Base-by-base conservation (phyloP, 768 basidiomycete species). In the Lactifluus subvellereus region DNA sequence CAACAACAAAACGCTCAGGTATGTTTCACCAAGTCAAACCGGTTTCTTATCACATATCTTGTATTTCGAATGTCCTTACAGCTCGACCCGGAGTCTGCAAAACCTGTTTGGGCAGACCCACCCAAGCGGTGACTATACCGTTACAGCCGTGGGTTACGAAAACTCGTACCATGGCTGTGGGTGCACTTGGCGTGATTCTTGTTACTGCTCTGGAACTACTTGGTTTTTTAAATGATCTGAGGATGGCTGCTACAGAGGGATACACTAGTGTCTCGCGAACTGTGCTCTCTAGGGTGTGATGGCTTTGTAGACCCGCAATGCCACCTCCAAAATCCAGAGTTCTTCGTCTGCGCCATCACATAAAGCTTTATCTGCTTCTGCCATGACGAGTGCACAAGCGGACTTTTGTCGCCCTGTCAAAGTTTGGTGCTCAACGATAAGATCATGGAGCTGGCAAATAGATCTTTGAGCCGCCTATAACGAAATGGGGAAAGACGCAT, bases 341-440 rank as follows among this genome's bases (percentile, higher is more conserved):
- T 98, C 97, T 74, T 99, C 97, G 70, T 99, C 97, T 16, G 91
- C 94, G 0, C 97, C 97, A 66, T 98, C 96, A 68, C 90, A 92
- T 27, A 99, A 77, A 0, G 91, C 92, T 73, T 98, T 98, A 75
- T 99, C 97, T 32, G 92, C 93, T 72, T 97, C 94, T 3, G 93
- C 97, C 66, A 99, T 87, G 4, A 84, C 84, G 20, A 97, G 78
- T 3, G 89, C 91, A 64, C 90, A 89, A 35, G 75, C 74, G 13
- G 91, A 83, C 72, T 98, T 98, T 64, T 91, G 88, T 30, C 85
- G 82, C 22, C 88, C 84, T 16, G 85, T 83, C 57, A 99, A 75
- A 1, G 85, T 86, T 5, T 89, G 89, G 73, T 98, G 87, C n/a
- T 84, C 78, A 47, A 95, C 80, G 59, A 98, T 80, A 22, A 92